Conservation (phyloP, 1,139 yeast species). For the Arxiozyma heterogenica region DNA sequence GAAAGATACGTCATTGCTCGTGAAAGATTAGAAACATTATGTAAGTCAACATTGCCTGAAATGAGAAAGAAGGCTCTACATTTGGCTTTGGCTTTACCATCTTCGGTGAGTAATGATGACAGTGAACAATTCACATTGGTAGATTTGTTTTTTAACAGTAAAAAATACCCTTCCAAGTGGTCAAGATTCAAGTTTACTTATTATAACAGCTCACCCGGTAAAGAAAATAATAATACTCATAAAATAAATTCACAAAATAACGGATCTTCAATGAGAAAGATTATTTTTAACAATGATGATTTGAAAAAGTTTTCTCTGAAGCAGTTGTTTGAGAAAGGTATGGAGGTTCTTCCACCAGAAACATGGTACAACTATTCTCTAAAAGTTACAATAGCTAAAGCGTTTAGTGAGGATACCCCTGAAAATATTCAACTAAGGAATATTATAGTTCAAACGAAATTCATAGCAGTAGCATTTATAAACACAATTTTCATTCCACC, state of each 20-base stretch:
- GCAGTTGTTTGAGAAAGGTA: conserved; percentile 57
- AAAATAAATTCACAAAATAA: neutral
- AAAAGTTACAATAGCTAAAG: conserved; percentile 58
- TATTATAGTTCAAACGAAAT: conserved; percentile 53
- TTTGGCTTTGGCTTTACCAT: conserved; percentile 49
- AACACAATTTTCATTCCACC: conserved; percentile 42
- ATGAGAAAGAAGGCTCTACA: conserved; percentile 40
- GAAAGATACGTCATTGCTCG: conserved; percentile 45
- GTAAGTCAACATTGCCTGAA: conserved; percentile 32
- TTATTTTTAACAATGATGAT: conserved; percentile 40
- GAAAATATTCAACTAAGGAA: conserved; percentile 51
- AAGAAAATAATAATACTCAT: neutral
- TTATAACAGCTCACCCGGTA: conserved; percentile 25
- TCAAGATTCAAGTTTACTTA: conserved; percentile 47
- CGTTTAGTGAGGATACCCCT: conserved; percentile 51
- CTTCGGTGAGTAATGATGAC: conserved; percentile 33
- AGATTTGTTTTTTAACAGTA: conserved; percentile 43
- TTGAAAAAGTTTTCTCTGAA: conserved; percentile 45
- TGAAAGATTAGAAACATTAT: conserved; percentile 37
- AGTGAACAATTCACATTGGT: conserved; percentile 46
- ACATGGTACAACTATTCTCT: conserved; percentile 57
- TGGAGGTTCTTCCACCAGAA: conserved; percentile 49
- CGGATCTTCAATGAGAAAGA: conserved; percentile 26
- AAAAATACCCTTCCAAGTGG: conserved; percentile 51
- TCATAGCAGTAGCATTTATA: conserved; percentile 56